Conservation (phyloP, 2,329 filamentous ascomycete species). For the Fusarium secorum region DNA sequence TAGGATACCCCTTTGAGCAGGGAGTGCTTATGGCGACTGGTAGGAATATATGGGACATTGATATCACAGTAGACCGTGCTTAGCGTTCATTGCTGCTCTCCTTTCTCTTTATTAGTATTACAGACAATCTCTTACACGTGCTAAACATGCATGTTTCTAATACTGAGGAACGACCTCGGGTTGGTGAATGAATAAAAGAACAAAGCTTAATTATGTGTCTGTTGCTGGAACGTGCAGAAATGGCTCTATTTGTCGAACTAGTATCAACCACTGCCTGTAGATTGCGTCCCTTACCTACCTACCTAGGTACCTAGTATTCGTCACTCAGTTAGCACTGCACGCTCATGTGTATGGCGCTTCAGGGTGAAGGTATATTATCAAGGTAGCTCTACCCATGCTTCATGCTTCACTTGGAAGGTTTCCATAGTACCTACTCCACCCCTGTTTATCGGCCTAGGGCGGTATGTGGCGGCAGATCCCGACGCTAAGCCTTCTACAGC, state of each 20-base stretch:
- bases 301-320: neutral
- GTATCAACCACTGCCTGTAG: neutral
- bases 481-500: conserved; percentile 30
- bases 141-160: conserved; percentile 9
- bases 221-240: neutral
- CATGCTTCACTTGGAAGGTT: neutral
- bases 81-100: conserved; percentile 27
- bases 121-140: neutral
- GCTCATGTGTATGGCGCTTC: neutral
- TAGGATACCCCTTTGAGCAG: conserved; percentile 34
- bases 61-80: conserved; percentile 21
- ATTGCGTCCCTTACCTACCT: neutral
- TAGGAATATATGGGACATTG: conserved; percentile 17
- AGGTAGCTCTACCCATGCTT: neutral
- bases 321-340: neutral
- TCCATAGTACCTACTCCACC: neutral
- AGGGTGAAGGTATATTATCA: neutral
- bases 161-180: neutral
- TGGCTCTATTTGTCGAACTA: neutral
- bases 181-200: neutral
- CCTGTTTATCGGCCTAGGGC: conserved; percentile 30
- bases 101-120: neutral
- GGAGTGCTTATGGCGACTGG: conserved; percentile 20
- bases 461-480: conserved; percentile 38
- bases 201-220: neutral